These are phyloP conservation scores for Lachancea fermentati DNA, from an alignment of 805 yeast genomes.

Conservation along the genomic window DNA sequence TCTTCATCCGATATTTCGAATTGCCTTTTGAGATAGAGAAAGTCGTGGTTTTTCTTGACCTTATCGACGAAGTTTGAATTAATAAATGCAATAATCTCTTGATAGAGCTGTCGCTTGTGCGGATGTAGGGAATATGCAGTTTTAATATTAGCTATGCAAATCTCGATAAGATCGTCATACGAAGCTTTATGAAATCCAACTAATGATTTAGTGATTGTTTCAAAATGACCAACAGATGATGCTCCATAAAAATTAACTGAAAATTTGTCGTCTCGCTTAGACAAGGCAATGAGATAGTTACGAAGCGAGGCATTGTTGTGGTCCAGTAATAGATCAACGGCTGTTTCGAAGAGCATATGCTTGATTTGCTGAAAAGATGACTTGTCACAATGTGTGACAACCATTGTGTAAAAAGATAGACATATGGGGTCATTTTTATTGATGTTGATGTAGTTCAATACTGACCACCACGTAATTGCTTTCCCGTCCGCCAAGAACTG, in stretches of 20 bases:
- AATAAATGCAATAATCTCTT: conserved; percentile 14
- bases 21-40: conserved; percentile 21
- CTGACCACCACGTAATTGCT: conserved; percentile 30
- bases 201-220: conserved; percentile 14
- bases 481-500: conserved; percentile 18
- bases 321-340: conserved; percentile 12
- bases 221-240: conserved; percentile 5
- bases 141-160: conserved; percentile 13
- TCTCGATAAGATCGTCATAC: conserved; percentile 12
- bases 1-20: conserved; percentile 26
- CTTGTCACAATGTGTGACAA: conserved; percentile 20
- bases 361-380: conserved; percentile 20
- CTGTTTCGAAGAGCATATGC: conserved; percentile 15
- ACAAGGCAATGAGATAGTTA: conserved; percentile 14
- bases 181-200: conserved; percentile 11
- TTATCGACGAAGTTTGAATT: conserved; percentile 20
- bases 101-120: not conserved
- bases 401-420: conserved; percentile 16
- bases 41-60: conserved; percentile 19
- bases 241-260: conserved; percentile 2
- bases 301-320: conserved; percentile 9
- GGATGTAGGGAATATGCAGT: conserved; percentile 1
- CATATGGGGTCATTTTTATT: conserved; percentile 10
- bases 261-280: conserved; percentile 16
- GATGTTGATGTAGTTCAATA: conserved; percentile 22